Percentiles rank a stretch among this genome's conserved stretches.
phyloP scores from a whole-genome alignment of 2,329 filamentous ascomycete genomes.

The Cryphonectria radicalis region DNA sequence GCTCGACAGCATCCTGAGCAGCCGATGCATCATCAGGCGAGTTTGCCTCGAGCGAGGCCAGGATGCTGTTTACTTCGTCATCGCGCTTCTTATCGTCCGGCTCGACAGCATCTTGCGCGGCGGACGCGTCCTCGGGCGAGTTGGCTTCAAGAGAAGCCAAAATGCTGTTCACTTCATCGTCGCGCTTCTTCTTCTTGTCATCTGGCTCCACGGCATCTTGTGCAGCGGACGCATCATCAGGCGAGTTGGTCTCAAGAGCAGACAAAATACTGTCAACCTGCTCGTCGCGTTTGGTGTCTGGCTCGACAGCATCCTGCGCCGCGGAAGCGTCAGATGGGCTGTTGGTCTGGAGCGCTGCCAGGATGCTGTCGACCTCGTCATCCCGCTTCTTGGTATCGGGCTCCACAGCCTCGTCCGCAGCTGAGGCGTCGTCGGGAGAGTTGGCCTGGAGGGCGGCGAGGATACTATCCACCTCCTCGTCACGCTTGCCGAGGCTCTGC shows the following conservation, averaged over 20 bases:
- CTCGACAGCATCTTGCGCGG: slow-evolving; percentile 17
- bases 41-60: slow-evolving; percentile 8
- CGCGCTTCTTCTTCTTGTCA: slow-evolving; percentile 5
- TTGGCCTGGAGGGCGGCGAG: slow-evolving; percentile 17
- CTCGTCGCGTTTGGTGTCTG: slow-evolving; percentile 11
- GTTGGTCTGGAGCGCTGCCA: slow-evolving; percentile 15
- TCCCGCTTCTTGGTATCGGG: slow-evolving; percentile 15
- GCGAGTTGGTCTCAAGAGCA: slow-evolving; percentile 10
- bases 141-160: slow-evolving; percentile 13
- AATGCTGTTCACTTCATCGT: slow-evolving; percentile 17
- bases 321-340: slow-evolving; percentile 15
- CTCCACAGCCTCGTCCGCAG: slow-evolving; percentile 8
- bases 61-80: slow-evolving; percentile 10
- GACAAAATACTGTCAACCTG: slow-evolving; percentile 7
- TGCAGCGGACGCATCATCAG: slow-evolving; percentile 1
- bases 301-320: slow-evolving; percentile 13
- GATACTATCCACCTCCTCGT: slow-evolving; percentile 11
- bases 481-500: slow-evolving; percentile 14
- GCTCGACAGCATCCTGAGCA: slow-evolving; percentile 12
- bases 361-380: slow-evolving; percentile 19
- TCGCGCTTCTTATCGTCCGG: slow-evolving; percentile 19
- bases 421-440: slow-evolving; percentile 4
- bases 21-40: slow-evolving; percentile 22
- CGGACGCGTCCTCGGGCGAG: slow-evolving; percentile 17
- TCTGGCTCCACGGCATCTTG: slow-evolving; percentile 9